Evolutionary conservation across 2,329 filamentous ascomycete genomes (phyloP).

Genomic region (Aspergillus unguis): DNA sequence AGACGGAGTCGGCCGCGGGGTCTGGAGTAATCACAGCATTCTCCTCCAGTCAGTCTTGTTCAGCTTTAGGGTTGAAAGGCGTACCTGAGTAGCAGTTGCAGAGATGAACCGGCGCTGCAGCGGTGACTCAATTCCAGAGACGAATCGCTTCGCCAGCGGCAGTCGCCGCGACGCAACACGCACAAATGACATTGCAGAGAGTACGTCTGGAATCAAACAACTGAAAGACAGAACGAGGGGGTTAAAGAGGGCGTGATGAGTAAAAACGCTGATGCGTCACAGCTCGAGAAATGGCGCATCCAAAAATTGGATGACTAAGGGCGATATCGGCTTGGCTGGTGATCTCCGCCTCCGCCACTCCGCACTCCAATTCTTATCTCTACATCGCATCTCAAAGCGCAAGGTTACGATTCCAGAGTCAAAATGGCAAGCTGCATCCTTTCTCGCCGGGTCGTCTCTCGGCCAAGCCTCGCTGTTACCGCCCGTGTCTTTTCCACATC

Average conservation of each 20-base stretch:
- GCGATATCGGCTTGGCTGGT: constrained; percentile 10
- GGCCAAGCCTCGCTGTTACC: constrained; percentile 34
- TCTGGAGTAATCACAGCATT: constrained; percentile 63
- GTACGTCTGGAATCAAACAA: background rate
- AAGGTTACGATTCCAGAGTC: background rate
- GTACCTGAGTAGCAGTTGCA: constrained; percentile 17
- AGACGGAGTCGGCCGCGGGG: constrained; percentile 69
- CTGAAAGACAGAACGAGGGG: background rate
- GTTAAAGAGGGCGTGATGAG: background rate
- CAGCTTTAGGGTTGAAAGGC: background rate
- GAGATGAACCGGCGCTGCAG: constrained; percentile 34
- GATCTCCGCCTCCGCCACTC: constrained; percentile 15
- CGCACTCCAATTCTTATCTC: constrained; percentile 2
- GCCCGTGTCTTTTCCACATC: constrained; percentile 27
- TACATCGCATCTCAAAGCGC: background rate
- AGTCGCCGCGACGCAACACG: constrained; percentile 36
- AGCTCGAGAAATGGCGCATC: constrained; percentile 4
- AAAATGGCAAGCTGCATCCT: constrained; percentile 20
- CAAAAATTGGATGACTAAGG: background rate
- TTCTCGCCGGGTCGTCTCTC: constrained; percentile 38
- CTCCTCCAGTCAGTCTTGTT: constrained; percentile 23
- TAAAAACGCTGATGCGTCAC: background rate
- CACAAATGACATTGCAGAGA: constrained; percentile 28
- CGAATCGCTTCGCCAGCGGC: constrained; percentile 29
- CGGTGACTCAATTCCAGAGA: constrained; percentile 32